phyloP scores from a whole-genome alignment of 768 basidiomycete genomes.

The Termitomyces sp. region DNA sequence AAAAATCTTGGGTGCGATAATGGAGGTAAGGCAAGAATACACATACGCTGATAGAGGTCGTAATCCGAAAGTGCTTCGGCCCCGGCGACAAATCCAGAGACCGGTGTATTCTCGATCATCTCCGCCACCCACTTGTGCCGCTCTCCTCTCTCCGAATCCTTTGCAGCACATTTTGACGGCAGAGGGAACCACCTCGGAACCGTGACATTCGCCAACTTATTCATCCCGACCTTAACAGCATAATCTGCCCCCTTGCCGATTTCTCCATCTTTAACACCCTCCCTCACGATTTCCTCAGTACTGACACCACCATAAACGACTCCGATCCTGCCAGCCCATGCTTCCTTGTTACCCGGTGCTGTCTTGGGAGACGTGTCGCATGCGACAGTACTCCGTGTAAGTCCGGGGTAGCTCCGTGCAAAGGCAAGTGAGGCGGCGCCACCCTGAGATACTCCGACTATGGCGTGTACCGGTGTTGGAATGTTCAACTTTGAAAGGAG shows the following conservation, averaged over 20 bases:
- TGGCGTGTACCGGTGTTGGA: conserved; percentile 31
- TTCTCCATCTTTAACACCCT: conserved; percentile 8
- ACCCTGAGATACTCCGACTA: conserved; percentile 52
- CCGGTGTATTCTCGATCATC: conserved; percentile 34
- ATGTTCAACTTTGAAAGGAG: conserved; percentile 31
- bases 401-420: conserved; percentile 27
- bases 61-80: conserved; percentile 41
- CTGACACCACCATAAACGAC: conserved; percentile 24
- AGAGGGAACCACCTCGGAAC: conserved; percentile 45
- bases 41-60: conserved; percentile 25
- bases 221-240: conserved; percentile 33
- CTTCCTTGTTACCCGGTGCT: conserved; percentile 37
- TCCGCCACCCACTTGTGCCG: conserved; percentile 22
- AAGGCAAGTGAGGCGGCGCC: conserved; percentile 47
- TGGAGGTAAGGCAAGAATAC: not conserved
- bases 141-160: conserved; percentile 9
- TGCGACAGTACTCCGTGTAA: conserved; percentile 36
- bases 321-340: conserved; percentile 42
- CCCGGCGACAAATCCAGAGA: conserved; percentile 40
- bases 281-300: conserved; percentile 1
- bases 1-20: not conserved
- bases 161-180: conserved; percentile 24
- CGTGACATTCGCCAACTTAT: conserved; percentile 33
- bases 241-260: conserved; percentile 17
- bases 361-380: conserved; percentile 44